phyloP scores from a whole-genome alignment of 2,329 filamentous ascomycete species.

The Colletotrichum sublineola region DNA sequence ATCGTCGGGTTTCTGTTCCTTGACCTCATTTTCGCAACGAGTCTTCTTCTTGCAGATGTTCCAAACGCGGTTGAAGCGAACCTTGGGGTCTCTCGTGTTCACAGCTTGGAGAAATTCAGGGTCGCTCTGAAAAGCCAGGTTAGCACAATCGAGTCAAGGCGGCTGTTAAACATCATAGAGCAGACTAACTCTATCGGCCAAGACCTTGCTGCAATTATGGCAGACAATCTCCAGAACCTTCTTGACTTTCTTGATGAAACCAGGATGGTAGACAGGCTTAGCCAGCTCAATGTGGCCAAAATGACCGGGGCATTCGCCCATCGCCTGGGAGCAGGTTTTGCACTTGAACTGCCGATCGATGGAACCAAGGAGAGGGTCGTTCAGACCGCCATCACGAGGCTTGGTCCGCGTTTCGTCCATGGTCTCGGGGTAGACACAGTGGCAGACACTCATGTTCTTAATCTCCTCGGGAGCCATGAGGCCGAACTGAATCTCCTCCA shows the following conservation, averaged over 20 bases:
- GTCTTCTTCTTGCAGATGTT: conserved; percentile 90
- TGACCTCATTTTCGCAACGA: conserved; percentile 84
- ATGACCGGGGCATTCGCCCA: conserved; percentile 96
- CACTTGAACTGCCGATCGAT: conserved; percentile 97
- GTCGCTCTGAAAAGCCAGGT: conserved; percentile 78
- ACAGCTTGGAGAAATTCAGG: conserved; percentile 86
- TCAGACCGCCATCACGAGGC: conserved; percentile 91
- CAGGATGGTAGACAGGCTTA: conserved; percentile 92
- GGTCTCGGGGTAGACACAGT: conserved; percentile 98
- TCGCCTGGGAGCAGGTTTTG: conserved; percentile 95
- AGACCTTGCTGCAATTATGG: conserved; percentile 98
- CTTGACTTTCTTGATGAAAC: conserved; percentile 99
- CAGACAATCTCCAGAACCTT: conserved; percentile 99
- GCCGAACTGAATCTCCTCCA: conserved; percentile 99
- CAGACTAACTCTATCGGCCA: conserved; percentile 96
- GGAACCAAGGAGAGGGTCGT: conserved; percentile 95
- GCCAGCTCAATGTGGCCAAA: conserved; percentile 99
- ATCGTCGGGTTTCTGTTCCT: conserved; percentile 76
- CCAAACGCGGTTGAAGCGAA: conserved; percentile 94
- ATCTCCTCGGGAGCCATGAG: conserved; percentile 98
- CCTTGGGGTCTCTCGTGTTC: conserved; percentile 89
- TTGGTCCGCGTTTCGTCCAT: conserved; percentile 97
- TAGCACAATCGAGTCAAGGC: conserved; percentile 69
- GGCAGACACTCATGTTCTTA: conserved; percentile 97
- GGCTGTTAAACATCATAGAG: conserved; percentile 67